Conservation (phyloP, 2,329 filamentous ascomycete species). For the Exophiala sp. region DNA sequence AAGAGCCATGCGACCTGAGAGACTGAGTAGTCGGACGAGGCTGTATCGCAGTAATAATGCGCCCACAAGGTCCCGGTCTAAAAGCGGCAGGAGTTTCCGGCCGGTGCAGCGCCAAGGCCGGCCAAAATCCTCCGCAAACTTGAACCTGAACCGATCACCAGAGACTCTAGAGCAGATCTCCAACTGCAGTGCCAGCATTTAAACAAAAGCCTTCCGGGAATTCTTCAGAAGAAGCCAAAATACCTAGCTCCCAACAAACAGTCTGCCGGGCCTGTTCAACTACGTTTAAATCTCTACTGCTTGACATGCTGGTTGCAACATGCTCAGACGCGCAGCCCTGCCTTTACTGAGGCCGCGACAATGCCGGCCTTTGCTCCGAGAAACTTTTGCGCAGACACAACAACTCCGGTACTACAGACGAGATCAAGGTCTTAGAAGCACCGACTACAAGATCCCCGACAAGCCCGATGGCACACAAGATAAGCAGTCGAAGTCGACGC, state of each 20-base stretch:
- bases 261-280: background rate
- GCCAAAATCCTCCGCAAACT: too few species aligned
- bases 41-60: too few species aligned
- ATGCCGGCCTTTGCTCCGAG: slow-evolving; percentile 31
- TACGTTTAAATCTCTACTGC: background rate
- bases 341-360: slow-evolving; percentile 40
- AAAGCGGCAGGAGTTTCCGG: too few species aligned
- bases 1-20: too few species aligned
- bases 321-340: slow-evolving; percentile 43
- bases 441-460: slow-evolving; percentile 25
- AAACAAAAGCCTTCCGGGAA: too few species aligned
- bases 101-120: too few species aligned
- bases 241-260: background rate
- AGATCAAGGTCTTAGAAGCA: slow-evolving; percentile 33
- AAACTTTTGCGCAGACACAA: slow-evolving; percentile 33
- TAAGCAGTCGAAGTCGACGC: background rate
- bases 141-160: too few species aligned
- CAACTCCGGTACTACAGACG: slow-evolving; percentile 38
- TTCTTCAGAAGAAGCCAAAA: background rate
- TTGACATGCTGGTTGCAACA: slow-evolving; percentile 27
- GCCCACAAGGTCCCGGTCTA: too few species aligned
- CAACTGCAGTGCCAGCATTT: background rate
- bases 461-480: slow-evolving; percentile 3
- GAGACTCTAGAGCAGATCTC: too few species aligned
- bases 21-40: too few species aligned